phyloP scores from a whole-genome alignment of 257 asterid genomes.

The Mentha longifolia region DNA sequence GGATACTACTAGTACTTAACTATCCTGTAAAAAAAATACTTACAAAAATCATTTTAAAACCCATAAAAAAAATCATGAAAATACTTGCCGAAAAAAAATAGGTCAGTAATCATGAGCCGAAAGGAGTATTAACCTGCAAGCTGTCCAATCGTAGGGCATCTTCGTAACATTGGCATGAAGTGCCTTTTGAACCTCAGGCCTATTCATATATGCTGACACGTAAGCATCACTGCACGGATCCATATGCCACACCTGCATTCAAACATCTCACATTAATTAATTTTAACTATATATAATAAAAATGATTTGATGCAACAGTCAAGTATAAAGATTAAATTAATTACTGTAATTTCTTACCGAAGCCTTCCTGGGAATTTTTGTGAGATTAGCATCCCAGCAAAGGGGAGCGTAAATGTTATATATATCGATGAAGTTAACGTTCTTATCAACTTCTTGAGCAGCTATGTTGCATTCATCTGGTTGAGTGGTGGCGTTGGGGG shows the following conservation, averaged over 20 bases:
- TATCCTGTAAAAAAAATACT: too few species aligned
- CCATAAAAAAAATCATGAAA: too few species aligned
- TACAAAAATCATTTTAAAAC: too few species aligned
- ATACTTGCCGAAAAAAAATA: too few species aligned
- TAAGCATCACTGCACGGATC: constrained; percentile 80
- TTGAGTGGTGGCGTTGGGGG: constrained; percentile 35
- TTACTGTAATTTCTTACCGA: constrained; percentile 38
- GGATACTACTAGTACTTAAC: too few species aligned
- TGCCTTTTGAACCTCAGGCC: constrained; percentile 75
- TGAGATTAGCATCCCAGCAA: constrained; percentile 51
- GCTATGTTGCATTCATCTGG: constrained; percentile 43
- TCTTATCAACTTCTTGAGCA: constrained; percentile 19
- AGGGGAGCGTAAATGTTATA: constrained; percentile 75
- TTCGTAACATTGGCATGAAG: constrained; percentile 86
- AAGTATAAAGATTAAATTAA: too few species aligned
- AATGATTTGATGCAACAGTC: too few species aligned
- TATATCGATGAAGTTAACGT: constrained; percentile 41
- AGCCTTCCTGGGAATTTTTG: constrained; percentile 51
- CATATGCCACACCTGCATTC: constrained; percentile 40
- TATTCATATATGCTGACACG: constrained; percentile 62
- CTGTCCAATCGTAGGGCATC: constrained; percentile 57
- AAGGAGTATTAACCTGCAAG: constrained; percentile 79
- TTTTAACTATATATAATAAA: not conserved
- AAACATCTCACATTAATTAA: not conserved
- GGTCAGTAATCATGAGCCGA: too few species aligned